Evolutionary conservation across 2,329 filamentous ascomycete genomes (phyloP).

Genomic region (Fusarium penzigii): DNA sequence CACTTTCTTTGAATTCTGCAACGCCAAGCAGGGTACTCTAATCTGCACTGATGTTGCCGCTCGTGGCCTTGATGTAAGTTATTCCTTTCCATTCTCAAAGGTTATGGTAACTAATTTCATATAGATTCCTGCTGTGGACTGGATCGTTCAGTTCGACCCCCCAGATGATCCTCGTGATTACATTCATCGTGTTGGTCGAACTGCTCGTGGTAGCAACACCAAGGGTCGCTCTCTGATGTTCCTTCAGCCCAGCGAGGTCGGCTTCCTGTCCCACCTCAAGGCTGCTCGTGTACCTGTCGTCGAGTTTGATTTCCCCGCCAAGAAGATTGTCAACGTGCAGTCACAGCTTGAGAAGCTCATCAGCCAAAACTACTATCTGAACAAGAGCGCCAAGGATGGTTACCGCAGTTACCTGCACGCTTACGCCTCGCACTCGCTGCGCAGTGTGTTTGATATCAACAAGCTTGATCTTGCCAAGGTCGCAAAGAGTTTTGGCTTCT

Average conservation of each 20-base stretch:
- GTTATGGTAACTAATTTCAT: constrained; percentile 16
- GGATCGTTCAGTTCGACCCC: constrained; percentile 94
- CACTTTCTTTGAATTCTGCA: constrained; percentile 93
- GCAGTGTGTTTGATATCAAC: constrained; percentile 72
- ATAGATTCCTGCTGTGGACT: constrained; percentile 89
- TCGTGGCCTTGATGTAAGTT: constrained; percentile 78
- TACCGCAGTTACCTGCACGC: constrained; percentile 93
- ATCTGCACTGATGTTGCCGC: constrained; percentile 98
- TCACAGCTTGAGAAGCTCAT: constrained; percentile 93
- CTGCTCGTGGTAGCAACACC: constrained; percentile 78
- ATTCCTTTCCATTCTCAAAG: too few species aligned
- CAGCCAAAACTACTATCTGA: constrained; percentile 93
- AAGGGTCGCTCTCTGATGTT: constrained; percentile 92
- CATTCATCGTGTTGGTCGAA: constrained; percentile 95
- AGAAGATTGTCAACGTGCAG: constrained; percentile 89
- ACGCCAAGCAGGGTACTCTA: constrained; percentile 76
- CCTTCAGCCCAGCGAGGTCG: constrained; percentile 86
- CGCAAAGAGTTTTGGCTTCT: constrained; percentile 81
- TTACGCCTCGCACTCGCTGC: constrained; percentile 73
- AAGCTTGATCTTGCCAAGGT: constrained; percentile 83
- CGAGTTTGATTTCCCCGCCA: constrained; percentile 91
- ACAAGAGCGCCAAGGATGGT: constrained; percentile 77
- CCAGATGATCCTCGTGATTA: constrained; percentile 90
- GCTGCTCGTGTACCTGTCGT: constrained; percentile 89
- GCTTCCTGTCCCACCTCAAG: constrained; percentile 89